phyloP scores from a whole-genome alignment of 2,329 filamentous ascomycete genomes.

The Triangularia setosa region DNA sequence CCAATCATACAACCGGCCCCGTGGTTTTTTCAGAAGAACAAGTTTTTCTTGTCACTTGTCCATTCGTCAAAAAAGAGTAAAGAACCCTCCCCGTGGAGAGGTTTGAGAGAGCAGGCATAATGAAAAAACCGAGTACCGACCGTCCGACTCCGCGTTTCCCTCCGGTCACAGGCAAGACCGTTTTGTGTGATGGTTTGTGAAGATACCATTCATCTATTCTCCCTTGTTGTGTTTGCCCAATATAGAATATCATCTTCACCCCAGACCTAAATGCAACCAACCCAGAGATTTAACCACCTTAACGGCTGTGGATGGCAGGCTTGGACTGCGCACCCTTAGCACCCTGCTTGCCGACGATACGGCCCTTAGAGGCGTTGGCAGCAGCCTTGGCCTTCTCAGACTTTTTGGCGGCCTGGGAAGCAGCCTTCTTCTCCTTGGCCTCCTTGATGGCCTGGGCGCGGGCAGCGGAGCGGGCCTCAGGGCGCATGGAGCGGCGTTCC shows the following conservation, averaged over 20 bases:
- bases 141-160: slow-evolving; percentile 29
- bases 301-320: slow-evolving; percentile 82
- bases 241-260: slow-evolving; percentile 19
- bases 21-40: slow-evolving; percentile 21
- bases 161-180: slow-evolving; percentile 24
- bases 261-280: slow-evolving; percentile 18
- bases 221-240: slow-evolving; percentile 18
- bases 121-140: slow-evolving; percentile 29
- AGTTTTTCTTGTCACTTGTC: slow-evolving; percentile 23
- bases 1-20: slow-evolving; percentile 30
- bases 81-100: slow-evolving; percentile 25
- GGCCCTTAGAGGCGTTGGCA: slow-evolving; percentile 68
- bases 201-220: slow-evolving; percentile 24
- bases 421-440: slow-evolving; percentile 97
- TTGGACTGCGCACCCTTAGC: slow-evolving; percentile 86
- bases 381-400: slow-evolving; percentile 97
- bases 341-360: slow-evolving; percentile 94
- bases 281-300: slow-evolving; percentile 38
- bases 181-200: slow-evolving; percentile 10
- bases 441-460: slow-evolving; percentile 90
- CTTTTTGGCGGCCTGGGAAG: slow-evolving; percentile 89
- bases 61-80: slow-evolving; percentile 19
- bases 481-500: slow-evolving; percentile 92
- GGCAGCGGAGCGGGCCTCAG: slow-evolving; percentile 90
- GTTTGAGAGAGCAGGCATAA: slow-evolving; percentile 21